These are phyloP conservation scores for Rhodotorula sp. DNA, from an alignment of 1,284 basidiomycete genomes.

Conservation along the genomic window DNA sequence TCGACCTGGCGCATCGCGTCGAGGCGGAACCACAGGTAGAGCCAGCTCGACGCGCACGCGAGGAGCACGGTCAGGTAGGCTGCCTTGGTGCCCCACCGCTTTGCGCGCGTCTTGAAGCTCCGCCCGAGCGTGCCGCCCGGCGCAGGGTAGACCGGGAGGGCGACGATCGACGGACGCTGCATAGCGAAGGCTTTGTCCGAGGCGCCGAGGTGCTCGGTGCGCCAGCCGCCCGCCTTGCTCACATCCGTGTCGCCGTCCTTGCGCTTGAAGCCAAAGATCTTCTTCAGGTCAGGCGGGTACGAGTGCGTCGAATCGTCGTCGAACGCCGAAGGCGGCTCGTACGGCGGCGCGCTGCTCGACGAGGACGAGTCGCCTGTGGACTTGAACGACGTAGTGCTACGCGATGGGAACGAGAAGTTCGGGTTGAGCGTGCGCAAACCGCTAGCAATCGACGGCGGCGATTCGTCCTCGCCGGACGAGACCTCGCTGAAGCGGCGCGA, in stretches of 20 bases:
- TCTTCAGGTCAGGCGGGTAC: constrained; percentile 15
- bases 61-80: constrained; percentile 20
- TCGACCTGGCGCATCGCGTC: constrained; percentile 28
- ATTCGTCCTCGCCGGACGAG: constrained; percentile 18
- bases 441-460: constrained; percentile 6
- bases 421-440: constrained; percentile 15
- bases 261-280: constrained; percentile 14
- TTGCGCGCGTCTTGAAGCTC: constrained; percentile 11
- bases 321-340: constrained; percentile 2
- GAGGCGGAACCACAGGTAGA: constrained; percentile 26
- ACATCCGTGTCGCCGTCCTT: constrained; percentile 3
- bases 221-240: constrained; percentile 20
- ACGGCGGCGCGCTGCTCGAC: not conserved
- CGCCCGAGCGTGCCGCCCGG: constrained; percentile 12
- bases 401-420: constrained; percentile 32
- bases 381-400: not conserved
- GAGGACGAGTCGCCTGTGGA: not conserved
- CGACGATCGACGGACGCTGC: constrained; percentile 38
- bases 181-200: constrained; percentile 17
- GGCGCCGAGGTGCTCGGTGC: constrained; percentile 32
- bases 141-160: constrained; percentile 37
- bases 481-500: constrained; percentile 18
- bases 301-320: constrained; percentile 17
- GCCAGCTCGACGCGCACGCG: constrained; percentile 20
- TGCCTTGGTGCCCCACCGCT: constrained; percentile 7